phyloP scores from a whole-genome alignment of 192 early-diverging fungal genomes.

The Umbelopsis ramanniana region DNA sequence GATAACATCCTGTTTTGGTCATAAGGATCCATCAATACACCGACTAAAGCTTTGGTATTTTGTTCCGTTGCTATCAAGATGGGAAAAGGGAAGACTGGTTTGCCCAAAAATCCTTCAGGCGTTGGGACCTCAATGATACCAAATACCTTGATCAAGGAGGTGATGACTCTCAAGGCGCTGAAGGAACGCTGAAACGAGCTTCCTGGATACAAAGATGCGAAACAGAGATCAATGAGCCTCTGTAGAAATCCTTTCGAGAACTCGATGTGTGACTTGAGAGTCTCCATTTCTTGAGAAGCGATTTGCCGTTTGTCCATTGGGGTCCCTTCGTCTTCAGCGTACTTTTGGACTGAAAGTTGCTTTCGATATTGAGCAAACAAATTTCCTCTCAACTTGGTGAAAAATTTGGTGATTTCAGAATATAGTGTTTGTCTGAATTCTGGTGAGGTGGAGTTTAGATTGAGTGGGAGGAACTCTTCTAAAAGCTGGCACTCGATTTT shows the following conservation, averaged over 20 bases:
- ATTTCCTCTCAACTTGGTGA: conserved; percentile 63
- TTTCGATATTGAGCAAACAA: conserved; percentile 45
- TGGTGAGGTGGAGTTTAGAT: conserved; percentile 72
- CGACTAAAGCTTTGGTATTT: conserved; percentile 60
- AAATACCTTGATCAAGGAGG: conserved; percentile 54
- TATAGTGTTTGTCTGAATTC: conserved; percentile 84
- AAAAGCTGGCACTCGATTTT: conserved; percentile 67
- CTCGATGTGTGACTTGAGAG: conserved; percentile 39
- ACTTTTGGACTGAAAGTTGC: conserved; percentile 35
- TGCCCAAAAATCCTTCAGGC: conserved; percentile 45
- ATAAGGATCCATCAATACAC: conserved; percentile 68
- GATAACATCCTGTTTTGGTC: conserved; percentile 77
- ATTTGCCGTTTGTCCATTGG: conserved; percentile 13
- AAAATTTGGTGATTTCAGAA: conserved; percentile 61
- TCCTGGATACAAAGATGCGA: conserved; percentile 73
- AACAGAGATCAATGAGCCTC: conserved; percentile 62
- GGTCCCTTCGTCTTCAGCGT: conserved; percentile 13
- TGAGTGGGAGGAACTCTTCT: conserved; percentile 69
- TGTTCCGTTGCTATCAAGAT: conserved; percentile 49
- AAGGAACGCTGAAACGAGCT: conserved; percentile 73
- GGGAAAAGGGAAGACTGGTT: conserved; percentile 58
- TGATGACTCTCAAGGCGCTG: conserved; percentile 59
- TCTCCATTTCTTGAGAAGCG: conserved; percentile 19
- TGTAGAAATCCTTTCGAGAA: conserved; percentile 58
- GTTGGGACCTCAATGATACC: conserved; percentile 54